Evolutionary conservation across 352 stramenopile genomes (phyloP), one percentile per base, ranked within the genome.

Genomic region (Peronospora belbahrii): DNA sequence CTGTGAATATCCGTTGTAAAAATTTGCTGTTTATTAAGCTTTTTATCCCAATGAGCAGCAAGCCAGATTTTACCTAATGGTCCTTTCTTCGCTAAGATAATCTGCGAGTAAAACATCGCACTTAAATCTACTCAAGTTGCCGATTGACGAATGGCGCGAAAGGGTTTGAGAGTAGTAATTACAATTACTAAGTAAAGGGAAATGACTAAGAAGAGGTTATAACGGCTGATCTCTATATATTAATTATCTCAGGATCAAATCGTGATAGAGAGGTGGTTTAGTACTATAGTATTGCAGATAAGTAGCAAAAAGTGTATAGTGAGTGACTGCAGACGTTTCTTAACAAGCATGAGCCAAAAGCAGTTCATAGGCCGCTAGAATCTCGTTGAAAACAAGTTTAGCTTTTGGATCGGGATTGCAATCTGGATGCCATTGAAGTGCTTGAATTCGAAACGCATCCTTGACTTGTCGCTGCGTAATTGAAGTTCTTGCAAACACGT

Each of bases 21-120:
- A 44, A 99, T 98, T 67, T 98, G 92, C 31, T 95, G 83, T 62
- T 98, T 97, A 55, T 85, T 97, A 20, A 99, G 76, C 74, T 99
- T 99, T 78, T 99, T 99, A 77, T 99, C 97, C 89, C 91, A 98
- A 68, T 99, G 96, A 20, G 97, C 97, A 11, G 97, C 97, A 20
- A 99, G 81, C 93, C 97, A 99, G 43, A 99, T 97, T 71, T 99
- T 98, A 39, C 95, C 96, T 30, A 99, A 70, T 18, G 96, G 95
- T 1, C 96, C 97, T 64, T 99, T 99, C 81, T 99, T 98, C 42
- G 95, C 95, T 19, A 99, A 75, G 61, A 99, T 98, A 48, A 98
- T 94, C 90, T 98, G 93, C 34, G 95, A 98, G 79, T 99, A 99
- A 65, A 99, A 99, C 96, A 99, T 99, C 30, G 18, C 4, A 1